These are phyloP conservation scores for Xylaria nigripes DNA, from an alignment of 495 filamentous ascomycete species.

Conservation along the genomic window DNA sequence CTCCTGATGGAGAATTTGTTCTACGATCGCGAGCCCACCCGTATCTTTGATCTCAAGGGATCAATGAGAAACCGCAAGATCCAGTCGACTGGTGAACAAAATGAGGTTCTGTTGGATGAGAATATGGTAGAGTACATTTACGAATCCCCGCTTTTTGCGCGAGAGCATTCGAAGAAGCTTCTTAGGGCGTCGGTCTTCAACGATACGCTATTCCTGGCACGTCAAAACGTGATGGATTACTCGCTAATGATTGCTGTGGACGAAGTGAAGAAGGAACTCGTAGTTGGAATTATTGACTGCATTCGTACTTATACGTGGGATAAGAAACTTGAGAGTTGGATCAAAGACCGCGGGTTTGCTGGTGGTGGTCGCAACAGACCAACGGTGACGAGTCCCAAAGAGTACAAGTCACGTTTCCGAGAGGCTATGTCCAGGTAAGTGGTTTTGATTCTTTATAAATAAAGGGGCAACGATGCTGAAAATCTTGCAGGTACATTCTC, in stretches of 20 bases:
- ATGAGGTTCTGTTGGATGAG: conserved; percentile 94
- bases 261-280: conserved; percentile 76
- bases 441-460: not conserved
- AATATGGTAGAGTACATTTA: conserved; percentile 99
- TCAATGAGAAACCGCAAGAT: conserved; percentile 98
- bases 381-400: conserved; percentile 93
- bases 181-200: conserved; percentile 85
- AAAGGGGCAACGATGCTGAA: not conserved
- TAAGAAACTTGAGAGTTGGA: conserved; percentile 98
- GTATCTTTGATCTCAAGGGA: conserved; percentile 97
- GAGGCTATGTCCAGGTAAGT: conserved; percentile 93
- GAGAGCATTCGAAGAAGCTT: conserved; percentile 87
- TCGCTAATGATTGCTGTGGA: conserved; percentile 97
- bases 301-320: conserved; percentile 99
- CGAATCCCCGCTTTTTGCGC: conserved; percentile 86
- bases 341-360: conserved; percentile 87
- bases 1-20: conserved; percentile 98
- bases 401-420: conserved; percentile 92
- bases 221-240: conserved; percentile 98
- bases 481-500: conserved; percentile 37
- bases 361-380: conserved; percentile 80
- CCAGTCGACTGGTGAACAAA: conserved; percentile 85
- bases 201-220: conserved; percentile 85
- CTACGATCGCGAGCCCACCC: conserved; percentile 82
- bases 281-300: conserved; percentile 97